These are phyloP conservation scores for Naganishia antarctica DNA, from an alignment of 768 basidiomycete species.

Conservation along the genomic window DNA sequence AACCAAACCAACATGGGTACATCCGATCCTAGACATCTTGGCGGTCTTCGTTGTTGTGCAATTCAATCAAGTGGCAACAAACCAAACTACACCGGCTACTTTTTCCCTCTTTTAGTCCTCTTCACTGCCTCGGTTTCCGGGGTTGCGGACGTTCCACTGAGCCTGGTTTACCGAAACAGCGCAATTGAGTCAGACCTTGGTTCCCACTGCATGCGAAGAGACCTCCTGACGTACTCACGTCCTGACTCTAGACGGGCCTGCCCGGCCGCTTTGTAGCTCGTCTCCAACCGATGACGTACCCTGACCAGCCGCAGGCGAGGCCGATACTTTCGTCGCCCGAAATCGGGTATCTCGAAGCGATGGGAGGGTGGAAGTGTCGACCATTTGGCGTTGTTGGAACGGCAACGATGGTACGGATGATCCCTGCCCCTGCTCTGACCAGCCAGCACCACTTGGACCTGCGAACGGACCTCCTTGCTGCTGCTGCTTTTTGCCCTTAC, in stretches of 20 bases:
- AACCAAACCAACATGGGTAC: too few species aligned
- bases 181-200: too few species aligned
- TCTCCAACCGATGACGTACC: too few species aligned
- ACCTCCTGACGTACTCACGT: constrained; percentile 5
- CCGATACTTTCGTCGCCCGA: background rate
- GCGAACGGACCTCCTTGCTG: background rate
- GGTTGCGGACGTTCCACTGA: background rate
- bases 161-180: too few species aligned
- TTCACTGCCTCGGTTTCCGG: constrained; percentile 8
- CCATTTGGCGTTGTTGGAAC: too few species aligned
- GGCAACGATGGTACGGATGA: background rate
- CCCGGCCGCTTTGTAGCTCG: background rate
- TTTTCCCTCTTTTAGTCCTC: background rate
- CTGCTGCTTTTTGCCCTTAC: background rate
- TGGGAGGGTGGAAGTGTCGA: too few species aligned
- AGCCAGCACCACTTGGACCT: too few species aligned
- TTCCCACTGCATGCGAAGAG: background rate
- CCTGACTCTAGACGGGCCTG: constrained; percentile 1
- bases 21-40: too few species aligned
- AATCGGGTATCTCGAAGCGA: background rate
- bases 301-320: too few species aligned
- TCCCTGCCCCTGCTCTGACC: background rate
- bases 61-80: background rate
- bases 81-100: background rate
- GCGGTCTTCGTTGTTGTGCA: too few species aligned